These are phyloP conservation scores for Starmerella kuoi DNA, from an alignment of 805 yeast genomes.

Conservation along the genomic window DNA sequence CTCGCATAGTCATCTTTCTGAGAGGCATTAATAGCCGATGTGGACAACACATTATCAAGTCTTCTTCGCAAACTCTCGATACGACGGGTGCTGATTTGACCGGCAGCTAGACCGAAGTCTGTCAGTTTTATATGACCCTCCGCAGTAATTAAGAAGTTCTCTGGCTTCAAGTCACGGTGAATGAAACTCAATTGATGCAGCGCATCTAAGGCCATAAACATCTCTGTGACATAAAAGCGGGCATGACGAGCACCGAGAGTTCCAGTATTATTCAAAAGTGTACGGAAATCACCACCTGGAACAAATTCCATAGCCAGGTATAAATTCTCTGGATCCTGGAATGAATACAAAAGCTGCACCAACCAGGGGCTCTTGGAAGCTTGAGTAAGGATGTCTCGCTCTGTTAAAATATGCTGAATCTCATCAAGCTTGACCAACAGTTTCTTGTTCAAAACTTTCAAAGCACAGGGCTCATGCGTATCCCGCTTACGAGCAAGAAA, in stretches of 20 bases:
- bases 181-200: slow-evolving; percentile 91
- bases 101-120: slow-evolving; percentile 96
- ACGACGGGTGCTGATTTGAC: slow-evolving; percentile 82
- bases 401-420: slow-evolving; percentile 89
- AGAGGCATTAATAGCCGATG: background rate
- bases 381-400: slow-evolving; percentile 82
- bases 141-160: slow-evolving; percentile 77
- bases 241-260: slow-evolving; percentile 90
- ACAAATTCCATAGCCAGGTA: slow-evolving; percentile 98
- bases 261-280: slow-evolving; percentile 85
- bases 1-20: slow-evolving; percentile 34
- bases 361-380: slow-evolving; percentile 93
- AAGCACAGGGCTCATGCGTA: slow-evolving; percentile 88
- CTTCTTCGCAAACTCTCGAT: slow-evolving; percentile 76
- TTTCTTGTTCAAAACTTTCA: slow-evolving; percentile 80
- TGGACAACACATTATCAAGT: slow-evolving; percentile 31
- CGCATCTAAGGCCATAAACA: slow-evolving; percentile 91
- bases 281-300: slow-evolving; percentile 99
- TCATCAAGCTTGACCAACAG: slow-evolving; percentile 81
- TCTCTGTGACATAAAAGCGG: slow-evolving; percentile 85
- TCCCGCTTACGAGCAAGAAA: slow-evolving; percentile 88
- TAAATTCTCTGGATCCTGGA: slow-evolving; percentile 81
- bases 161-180: slow-evolving; percentile 94
- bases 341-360: slow-evolving; percentile 84
- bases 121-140: slow-evolving; percentile 88